Conservation (phyloP, 768 basidiomycete genomes). For the Coprinopsis strossmayeri region DNA sequence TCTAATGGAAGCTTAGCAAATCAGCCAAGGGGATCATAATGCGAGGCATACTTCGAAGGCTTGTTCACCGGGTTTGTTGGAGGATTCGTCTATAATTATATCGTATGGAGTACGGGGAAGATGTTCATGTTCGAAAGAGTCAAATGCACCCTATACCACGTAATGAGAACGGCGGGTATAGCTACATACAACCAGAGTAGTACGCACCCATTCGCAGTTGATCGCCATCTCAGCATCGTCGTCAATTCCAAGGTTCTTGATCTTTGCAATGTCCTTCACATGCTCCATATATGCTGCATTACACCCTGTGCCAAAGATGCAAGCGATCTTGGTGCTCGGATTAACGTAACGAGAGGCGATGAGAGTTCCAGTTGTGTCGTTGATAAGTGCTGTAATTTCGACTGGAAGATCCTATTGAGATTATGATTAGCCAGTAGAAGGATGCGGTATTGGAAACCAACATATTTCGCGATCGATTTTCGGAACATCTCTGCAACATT, state of each 20-base stretch:
- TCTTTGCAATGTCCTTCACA: conserved; percentile 79
- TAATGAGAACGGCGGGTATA: background rate
- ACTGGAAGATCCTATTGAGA: conserved; percentile 68
- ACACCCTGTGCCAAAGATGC: conserved; percentile 97
- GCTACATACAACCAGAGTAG: background rate
- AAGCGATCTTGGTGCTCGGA: conserved; percentile 84
- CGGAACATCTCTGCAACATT: conserved; percentile 95
- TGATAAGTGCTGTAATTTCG: conserved; percentile 81
- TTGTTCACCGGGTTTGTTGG: conserved; percentile 96
- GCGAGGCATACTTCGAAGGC: conserved; percentile 68
- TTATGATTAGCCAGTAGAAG: background rate
- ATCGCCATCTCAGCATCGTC: conserved; percentile 76
- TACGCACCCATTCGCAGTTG: conserved; percentile 91
- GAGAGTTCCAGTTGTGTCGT: conserved; percentile 96
- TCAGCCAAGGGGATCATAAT: background rate
- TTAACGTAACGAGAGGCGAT: conserved; percentile 97
- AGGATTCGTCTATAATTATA: conserved; percentile 81
- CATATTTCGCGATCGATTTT: conserved; percentile 68
- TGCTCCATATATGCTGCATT: conserved; percentile 98
- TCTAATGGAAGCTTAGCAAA: conserved; percentile 34
- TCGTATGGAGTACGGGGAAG: conserved; percentile 96
- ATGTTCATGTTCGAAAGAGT: conserved; percentile 91
- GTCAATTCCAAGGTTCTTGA: conserved; percentile 66
- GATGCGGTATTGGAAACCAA: conserved; percentile 28
- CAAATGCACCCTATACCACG: conserved; percentile 78